phyloP scores from a whole-genome alignment of 176 grass and related monocot genomes.

The Chrysopogon serrulatus region DNA sequence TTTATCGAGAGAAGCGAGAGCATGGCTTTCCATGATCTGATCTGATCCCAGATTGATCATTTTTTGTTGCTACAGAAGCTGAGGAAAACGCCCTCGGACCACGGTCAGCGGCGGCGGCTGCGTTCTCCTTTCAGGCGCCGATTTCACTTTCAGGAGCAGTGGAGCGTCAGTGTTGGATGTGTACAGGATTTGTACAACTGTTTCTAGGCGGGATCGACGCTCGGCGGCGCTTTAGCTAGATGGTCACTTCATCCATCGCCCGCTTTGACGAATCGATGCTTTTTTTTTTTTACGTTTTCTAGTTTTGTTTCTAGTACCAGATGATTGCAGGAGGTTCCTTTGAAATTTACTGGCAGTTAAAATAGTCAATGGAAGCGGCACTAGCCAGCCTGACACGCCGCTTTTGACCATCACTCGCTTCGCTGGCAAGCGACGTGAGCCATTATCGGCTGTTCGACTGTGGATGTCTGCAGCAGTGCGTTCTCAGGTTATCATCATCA shows the following conservation, averaged over 20 bases:
- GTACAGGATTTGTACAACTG: neutral
- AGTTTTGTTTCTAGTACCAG: constrained; percentile 4
- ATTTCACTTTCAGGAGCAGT: constrained; percentile 20
- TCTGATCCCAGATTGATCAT: constrained; percentile 24
- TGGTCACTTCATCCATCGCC: neutral
- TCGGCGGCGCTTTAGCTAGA: neutral
- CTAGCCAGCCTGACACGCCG: neutral
- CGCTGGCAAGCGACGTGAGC: neutral
- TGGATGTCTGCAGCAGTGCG: neutral
- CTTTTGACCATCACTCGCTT: neutral
- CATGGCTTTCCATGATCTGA: constrained; percentile 36
- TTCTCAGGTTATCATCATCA: too few species aligned
- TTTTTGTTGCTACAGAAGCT: constrained; percentile 9
- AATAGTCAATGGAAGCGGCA: neutral
- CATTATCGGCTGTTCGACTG: neutral
- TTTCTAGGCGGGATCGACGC: constrained; percentile 18
- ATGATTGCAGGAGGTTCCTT: neutral
- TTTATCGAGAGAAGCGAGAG: constrained; percentile 42
- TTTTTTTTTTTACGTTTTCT: neutral
- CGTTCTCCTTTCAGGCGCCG: constrained; percentile 35
- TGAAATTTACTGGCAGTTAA: neutral
- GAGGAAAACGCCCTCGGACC: neutral
- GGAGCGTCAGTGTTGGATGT: neutral
- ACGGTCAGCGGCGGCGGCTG: constrained; percentile 13
- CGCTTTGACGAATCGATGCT: constrained; percentile 3